Evolutionary conservation across 2,329 filamentous ascomycete species (phyloP), one percentile per base, ranked within the genome.

Genomic region (Sordariomycetes sp.): DNA sequence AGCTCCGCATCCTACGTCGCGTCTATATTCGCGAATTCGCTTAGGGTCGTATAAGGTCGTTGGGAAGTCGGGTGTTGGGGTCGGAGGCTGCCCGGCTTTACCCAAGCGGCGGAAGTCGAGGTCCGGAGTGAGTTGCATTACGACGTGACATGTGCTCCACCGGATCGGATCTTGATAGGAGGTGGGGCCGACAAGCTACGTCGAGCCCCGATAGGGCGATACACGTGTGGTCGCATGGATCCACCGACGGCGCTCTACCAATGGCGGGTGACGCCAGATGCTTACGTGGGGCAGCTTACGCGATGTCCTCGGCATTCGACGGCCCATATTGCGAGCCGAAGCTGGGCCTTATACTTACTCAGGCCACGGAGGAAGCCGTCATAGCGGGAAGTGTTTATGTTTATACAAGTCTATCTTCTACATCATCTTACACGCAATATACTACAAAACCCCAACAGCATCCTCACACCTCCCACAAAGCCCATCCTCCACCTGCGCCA

Each of bases 401-500:
- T 50, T 50, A 50, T 50, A 50, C 45, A 50, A 22, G 10, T 50
- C 45, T 50, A 50, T 50, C 20, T 24, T 17, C 20, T 50, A 22
- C 12, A 50, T 24, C 45, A 22, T 10, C 22, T 22, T 50, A 13
- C 5, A 24, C 22, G 22, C 45, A 50, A 12, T 50, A 50, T 50
- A 10, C 24, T 56, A 56, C 55, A 56, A 8, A 7, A 6, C 32
- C 25, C 36, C 17, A 42, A 92, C 78, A 39, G 86, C 81, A 13
- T 81, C 78, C 34, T 85, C 82, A 68, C 92, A 97, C 65, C 90
- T 76, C 54, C 69, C 71, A 69, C 92, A 97, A 20, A 95, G 72
- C 45, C 73, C 69, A 20, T 87, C 82, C 62, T 85, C 77, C 53
- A 71, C 70, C n/a, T 79, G 74, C n/a, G 87, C 84, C 25, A 87